Evolutionary conservation across 352 stramenopile species (phyloP).

Genomic region (Globisporangium emineosum): DNA sequence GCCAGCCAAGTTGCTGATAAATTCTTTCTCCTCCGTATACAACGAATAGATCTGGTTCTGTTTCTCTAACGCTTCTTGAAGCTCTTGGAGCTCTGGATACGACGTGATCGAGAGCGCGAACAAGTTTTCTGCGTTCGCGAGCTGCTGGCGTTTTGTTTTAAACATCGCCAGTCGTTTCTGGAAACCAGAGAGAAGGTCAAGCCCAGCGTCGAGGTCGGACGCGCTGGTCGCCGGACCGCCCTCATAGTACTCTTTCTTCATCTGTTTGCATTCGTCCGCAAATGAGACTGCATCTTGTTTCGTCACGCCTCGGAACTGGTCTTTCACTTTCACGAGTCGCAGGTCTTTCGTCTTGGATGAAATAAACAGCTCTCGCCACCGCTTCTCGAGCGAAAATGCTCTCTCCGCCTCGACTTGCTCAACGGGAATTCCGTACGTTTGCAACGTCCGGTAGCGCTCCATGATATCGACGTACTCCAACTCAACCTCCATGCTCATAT

Average conservation of each 20-base stretch:
- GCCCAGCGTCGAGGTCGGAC: constrained; percentile 84
- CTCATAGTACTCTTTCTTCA: constrained; percentile 87
- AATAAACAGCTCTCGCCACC: constrained; percentile 83
- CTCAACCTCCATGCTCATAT: constrained; percentile 93
- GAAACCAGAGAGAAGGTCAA: constrained; percentile 87
- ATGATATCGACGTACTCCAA: constrained; percentile 92
- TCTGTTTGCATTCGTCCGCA: constrained; percentile 76
- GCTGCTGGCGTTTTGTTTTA: constrained; percentile 77
- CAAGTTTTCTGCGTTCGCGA: constrained; percentile 93
- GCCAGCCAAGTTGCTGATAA: constrained; percentile 83
- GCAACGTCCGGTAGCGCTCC: constrained; percentile 89
- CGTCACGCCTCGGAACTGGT: constrained; percentile 93
- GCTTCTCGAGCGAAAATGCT: constrained; percentile 76
- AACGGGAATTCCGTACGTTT: constrained; percentile 78
- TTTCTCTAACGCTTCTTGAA: constrained; percentile 84
- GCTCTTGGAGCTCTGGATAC: constrained; percentile 89
- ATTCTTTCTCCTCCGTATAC: constrained; percentile 93
- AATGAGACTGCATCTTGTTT: constrained; percentile 90
- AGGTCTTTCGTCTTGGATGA: constrained; percentile 92
- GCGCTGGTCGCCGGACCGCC: constrained; percentile 81
- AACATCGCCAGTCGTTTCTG: constrained; percentile 74
- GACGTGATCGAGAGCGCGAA: constrained; percentile 91
- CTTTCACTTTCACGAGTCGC: constrained; percentile 92
- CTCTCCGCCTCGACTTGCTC: constrained; percentile 59
- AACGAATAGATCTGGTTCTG: constrained; percentile 89